Percentiles rank a stretch among this genome's conserved stretches.
Evolutionary conservation across 768 basidiomycete genomes (phyloP).

Genomic region (Hemileccinum rubropunctum): DNA sequence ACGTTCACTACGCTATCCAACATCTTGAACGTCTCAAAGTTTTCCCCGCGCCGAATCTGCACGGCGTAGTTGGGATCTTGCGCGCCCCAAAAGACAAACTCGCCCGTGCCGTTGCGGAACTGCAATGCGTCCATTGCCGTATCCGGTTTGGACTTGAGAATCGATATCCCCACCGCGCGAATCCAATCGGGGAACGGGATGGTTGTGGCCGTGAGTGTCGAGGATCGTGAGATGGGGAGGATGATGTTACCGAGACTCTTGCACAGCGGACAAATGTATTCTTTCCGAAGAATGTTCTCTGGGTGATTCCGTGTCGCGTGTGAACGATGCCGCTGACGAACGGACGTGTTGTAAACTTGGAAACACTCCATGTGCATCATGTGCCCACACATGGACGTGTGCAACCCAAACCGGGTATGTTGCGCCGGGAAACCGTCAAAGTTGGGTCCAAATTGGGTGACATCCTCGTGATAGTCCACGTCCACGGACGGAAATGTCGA

Average conservation of each 20-base stretch:
- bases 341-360: slow-evolving; percentile 82
- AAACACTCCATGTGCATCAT: slow-evolving; percentile 98
- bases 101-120: slow-evolving; percentile 77
- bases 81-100: slow-evolving; percentile 86
- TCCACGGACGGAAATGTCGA: slow-evolving; percentile 35
- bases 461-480: slow-evolving; percentile 23
- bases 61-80: slow-evolving; percentile 70
- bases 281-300: slow-evolving; percentile 88
- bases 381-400: slow-evolving; percentile 89
- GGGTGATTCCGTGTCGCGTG: slow-evolving; percentile 94
- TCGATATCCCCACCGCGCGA: slow-evolving; percentile 82
- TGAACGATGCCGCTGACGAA: slow-evolving; percentile 81
- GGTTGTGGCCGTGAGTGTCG: slow-evolving; percentile 41
- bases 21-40: slow-evolving; percentile 70
- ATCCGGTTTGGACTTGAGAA: slow-evolving; percentile 81
- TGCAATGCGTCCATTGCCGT: slow-evolving; percentile 68
- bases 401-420: slow-evolving; percentile 79
- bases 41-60: slow-evolving; percentile 52
- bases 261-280: slow-evolving; percentile 96
- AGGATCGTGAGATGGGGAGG: slow-evolving; percentile 69
- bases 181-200: slow-evolving; percentile 87
- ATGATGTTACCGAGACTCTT: slow-evolving; percentile 95
- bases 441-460: slow-evolving; percentile 47
- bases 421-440: slow-evolving; percentile 74
- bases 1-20: slow-evolving; percentile 82